Base-by-base conservation (phyloP, 2,329 filamentous ascomycete species). In the Fusarium incarnatum region DNA sequence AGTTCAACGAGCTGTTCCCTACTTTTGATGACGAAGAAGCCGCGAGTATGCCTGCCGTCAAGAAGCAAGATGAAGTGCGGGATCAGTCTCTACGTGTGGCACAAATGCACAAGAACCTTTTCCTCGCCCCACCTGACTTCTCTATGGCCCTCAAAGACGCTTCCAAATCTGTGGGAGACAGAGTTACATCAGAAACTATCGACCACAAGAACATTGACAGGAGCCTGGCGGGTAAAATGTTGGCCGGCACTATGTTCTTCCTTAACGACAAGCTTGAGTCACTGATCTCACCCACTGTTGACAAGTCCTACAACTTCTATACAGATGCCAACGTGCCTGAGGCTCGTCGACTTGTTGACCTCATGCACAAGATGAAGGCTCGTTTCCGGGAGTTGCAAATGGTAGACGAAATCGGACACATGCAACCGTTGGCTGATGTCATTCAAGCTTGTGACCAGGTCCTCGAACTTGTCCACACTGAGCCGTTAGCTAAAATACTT, bases 401-500 rank as follows among this genome's bases (percentile, higher is more conserved):
- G 10, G 81, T 89, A 1, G 89, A 91, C 65, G 89, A 91, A 73
- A 91, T 91, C 57, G 86, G 86, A 5, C 88, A 91, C 67, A 95
- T 89, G 89, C 94, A 84, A 87, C 94, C 79, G 7, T 86, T 98
- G 10, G 86, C 87, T 30, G 94, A 98, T 77, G 93, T 97, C 6
- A 81, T 97, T 4, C 81, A 84, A 16, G 90, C 89, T 28, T 97
- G 93, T 76, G 88, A 92, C 59, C 90, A 92, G 70, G 84, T 97
- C 1, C 85, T 97, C 3, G 87, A 91, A 57, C 88, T 97, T 73
- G 85, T 88, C 23, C 90, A 98, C 73, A 87, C 88, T 2, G 94
- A 97, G 59, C 94, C 96, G 1, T 84, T 99, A 7, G 94, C 94
- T 2, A 94, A 92, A 75, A 89, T 97, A 60, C 87, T 99, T 55